Evolutionary conservation across 2,329 filamentous ascomycete genomes (phyloP), one percentile per base, ranked within the genome.

Genomic region (Myriangium duriaei): DNA sequence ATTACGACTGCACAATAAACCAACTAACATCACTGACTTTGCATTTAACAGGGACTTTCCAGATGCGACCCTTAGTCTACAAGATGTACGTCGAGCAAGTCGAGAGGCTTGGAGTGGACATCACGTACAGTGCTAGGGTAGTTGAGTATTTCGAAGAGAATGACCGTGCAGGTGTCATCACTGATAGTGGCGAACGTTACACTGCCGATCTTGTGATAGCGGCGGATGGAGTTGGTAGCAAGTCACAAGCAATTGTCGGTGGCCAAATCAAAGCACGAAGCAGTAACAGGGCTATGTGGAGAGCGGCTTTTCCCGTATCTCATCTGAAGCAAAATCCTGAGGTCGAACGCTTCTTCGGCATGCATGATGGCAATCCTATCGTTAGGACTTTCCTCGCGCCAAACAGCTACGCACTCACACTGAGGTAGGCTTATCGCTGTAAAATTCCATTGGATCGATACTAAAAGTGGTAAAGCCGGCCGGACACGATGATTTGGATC

Each of bases 31-130:
- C n/a, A n/a, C n/a, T n/a, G n/a, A n/a, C n/a, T n/a, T n/a, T n/a
- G n/a, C n/a, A n/a, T n/a, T n/a, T n/a, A n/a, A n/a, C n/a, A n/a
- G n/a, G n/a, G 12, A 63, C 65, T 11, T 72, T 72, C 50, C 69
- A 72, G 49, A 70, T 73, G 64, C 64, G 68, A 11, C 69, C 68
- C 4, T 59, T 71, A 2, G 62, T 72, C 11, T 72, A 72, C 54
- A 62, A 63, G 49, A 72, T 72, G 67, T 69, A 71, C 43, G 60
- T 70, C 11, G 57, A 54, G 39, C 63, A 68, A 37, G 62, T 70
- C 15, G 57, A 67, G 47, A 61, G 56, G 40, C 54, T 63, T 2
- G 62, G 61, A 15, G 56, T 65, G 9, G 54, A 56, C 11, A 55
- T 65, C 19, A 55, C 63, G 37, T 65, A 62, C 51, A 58, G 60